These are phyloP conservation scores for Claviceps sp. DNA, from an alignment of 2,329 filamentous ascomycete species.

Conservation along the genomic window DNA sequence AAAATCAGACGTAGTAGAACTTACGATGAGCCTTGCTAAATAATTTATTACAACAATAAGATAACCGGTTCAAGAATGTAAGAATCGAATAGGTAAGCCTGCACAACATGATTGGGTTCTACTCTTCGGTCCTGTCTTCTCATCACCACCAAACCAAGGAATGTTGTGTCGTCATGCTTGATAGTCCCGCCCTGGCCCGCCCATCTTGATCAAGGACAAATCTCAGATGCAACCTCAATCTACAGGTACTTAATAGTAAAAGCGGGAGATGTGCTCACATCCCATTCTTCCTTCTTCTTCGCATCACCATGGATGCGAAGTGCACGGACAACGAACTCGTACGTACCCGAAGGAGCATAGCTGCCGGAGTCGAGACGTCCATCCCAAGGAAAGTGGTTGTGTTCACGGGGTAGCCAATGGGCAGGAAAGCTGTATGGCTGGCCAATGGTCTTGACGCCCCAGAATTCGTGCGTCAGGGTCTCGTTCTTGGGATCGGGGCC, in stretches of 20 bases:
- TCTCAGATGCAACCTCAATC: conserved; percentile 17
- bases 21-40: too few species aligned
- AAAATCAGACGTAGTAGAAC: too few species aligned
- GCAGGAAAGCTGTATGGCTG: conserved; percentile 29
- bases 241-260: conserved; percentile 32
- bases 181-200: too few species aligned
- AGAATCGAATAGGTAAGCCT: too few species aligned
- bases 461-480: conserved; percentile 14
- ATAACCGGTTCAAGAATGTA: too few species aligned
- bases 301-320: conserved; percentile 38
- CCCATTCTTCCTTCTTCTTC: conserved; percentile 31
- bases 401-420: conserved; percentile 16
- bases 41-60: too few species aligned
- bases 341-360: conserved; percentile 34
- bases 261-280: conserved; percentile 24
- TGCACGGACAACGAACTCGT: conserved; percentile 35
- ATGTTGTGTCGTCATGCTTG: too few species aligned
- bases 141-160: not conserved
- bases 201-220: too few species aligned
- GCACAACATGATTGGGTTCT: too few species aligned
- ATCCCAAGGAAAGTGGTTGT: conserved; percentile 22
- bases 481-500: conserved; percentile 9
- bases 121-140: not conserved
- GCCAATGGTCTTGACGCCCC: conserved; percentile 29
- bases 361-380: conserved; percentile 32